Evolutionary conservation across 805 yeast genomes (phyloP).

Genomic region (Cyberlindnera japonica): DNA sequence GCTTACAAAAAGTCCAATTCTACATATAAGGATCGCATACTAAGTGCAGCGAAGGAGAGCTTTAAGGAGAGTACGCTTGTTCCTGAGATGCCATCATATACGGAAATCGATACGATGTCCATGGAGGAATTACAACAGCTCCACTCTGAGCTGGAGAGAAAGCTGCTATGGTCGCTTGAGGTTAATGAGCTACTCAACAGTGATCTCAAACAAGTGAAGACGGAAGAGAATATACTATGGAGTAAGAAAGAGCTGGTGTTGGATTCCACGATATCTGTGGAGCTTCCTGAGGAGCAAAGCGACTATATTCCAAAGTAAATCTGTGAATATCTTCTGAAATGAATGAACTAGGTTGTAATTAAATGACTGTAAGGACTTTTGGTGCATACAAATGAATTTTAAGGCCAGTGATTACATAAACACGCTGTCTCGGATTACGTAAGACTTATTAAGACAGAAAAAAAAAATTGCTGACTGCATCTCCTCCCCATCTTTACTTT

Average conservation of each 20-base stretch:
- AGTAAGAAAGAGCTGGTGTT: constrained; percentile 39
- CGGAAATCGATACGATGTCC: constrained; percentile 14
- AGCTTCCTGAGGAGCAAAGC: constrained; percentile 14
- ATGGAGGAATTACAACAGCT: constrained; percentile 16
- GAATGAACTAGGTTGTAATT: too few species aligned
- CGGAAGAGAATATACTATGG: constrained; percentile 37
- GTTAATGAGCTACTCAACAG: constrained; percentile 36
- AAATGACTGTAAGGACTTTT: too few species aligned
- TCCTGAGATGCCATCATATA: constrained; percentile 22
- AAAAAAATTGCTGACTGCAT: too few species aligned
- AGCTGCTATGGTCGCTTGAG: constrained; percentile 36
- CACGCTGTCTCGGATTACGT: too few species aligned
- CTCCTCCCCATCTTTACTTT: too few species aligned
- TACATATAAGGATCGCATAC: constrained; percentile 5
- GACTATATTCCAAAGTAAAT: constrained; percentile 6
- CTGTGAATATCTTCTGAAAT: too few species aligned
- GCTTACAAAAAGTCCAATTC: constrained; percentile 17
- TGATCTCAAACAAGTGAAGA: constrained; percentile 29
- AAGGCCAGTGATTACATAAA: too few species aligned
- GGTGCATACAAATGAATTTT: too few species aligned
- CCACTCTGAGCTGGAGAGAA: constrained; percentile 31
- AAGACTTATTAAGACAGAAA: too few species aligned
- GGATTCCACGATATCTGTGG: constrained; percentile 39
- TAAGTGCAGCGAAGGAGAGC: constrained; percentile 4
- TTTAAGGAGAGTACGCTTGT: constrained; percentile 10